These are phyloP conservation scores for Phytophthora europaea DNA, from an alignment of 352 stramenopile species.

Conservation along the genomic window DNA sequence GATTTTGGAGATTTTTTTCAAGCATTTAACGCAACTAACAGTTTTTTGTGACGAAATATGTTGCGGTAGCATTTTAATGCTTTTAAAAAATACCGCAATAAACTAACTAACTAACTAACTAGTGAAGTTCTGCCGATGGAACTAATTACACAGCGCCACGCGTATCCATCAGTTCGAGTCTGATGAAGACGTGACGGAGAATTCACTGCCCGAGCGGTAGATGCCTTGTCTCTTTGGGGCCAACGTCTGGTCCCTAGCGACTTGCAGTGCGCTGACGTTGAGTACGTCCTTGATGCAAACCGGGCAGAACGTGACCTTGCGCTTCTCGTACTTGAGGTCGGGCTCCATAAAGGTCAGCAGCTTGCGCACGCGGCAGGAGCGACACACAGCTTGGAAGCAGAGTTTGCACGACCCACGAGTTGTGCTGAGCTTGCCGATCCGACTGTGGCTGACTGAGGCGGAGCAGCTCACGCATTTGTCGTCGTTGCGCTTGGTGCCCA, in stretches of 20 bases:
- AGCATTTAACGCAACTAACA: neutral
- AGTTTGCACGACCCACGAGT: constrained; percentile 47
- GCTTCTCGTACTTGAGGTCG: constrained; percentile 48
- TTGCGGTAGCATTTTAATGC: constrained; percentile 18
- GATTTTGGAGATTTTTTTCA: too few relatives aligned
- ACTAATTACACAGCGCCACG: neutral
- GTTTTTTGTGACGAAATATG: constrained; percentile 4
- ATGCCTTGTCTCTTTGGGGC: constrained; percentile 7
- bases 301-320: constrained; percentile 55
- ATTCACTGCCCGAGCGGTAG: constrained; percentile 27
- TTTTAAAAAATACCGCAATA: constrained; percentile 8
- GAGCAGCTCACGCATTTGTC: constrained; percentile 46
- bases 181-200: constrained; percentile 37
- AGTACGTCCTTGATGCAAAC: constrained; percentile 52
- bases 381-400: constrained; percentile 52
- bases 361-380: constrained; percentile 47
- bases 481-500: constrained; percentile 30
- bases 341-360: constrained; percentile 48
- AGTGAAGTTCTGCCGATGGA: constrained; percentile 13
- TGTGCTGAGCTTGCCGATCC: constrained; percentile 41
- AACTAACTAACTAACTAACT: constrained; percentile 8
- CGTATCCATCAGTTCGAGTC: constrained; percentile 15
- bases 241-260: constrained; percentile 32
- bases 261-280: constrained; percentile 34
- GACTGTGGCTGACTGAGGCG: constrained; percentile 17